Evolutionary conservation across 805 yeast species (phyloP), one percentile per base, ranked within the genome.

Genomic region (Candida qinlingensis): DNA sequence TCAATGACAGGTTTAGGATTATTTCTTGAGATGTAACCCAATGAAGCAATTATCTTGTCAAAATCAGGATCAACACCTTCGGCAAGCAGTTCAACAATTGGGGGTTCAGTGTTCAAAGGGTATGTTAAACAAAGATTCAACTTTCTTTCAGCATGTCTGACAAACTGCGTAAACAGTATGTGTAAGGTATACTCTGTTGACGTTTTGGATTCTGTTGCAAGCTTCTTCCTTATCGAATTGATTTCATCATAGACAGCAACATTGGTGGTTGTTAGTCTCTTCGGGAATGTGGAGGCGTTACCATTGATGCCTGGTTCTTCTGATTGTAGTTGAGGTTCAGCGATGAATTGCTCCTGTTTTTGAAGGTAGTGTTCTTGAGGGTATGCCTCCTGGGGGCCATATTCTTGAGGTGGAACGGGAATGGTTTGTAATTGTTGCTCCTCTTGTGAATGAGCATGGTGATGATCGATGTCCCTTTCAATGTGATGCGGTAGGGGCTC

Each of bases 1-100:
- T 94, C 99, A 34, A 95, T 90, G 1, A 94, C 97, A 0, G 97
- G 96, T 61, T 89, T 91, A 0, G 98, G 97, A 55, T 89, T 87
- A 28, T 84, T 75, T 48, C 89, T 76, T 1, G 99, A 95, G 37
- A 94, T 87, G 63, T 87, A 87, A 7, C 99, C 99, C 47, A 94
- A 69, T 0, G 97, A 86, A 12, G 81, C 80, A 25, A 95, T 79
- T 45, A 90, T 87, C 58, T 86, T 80, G 66, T 94, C 99, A 62
- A 94, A 92, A 25, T 77, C 79, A 0, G 86, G 83, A 60, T 94
- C 98, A 1, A 79, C 82, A 1, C 97, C 97, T 60, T 85, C 92
- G 0, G 91, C 86, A 12, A 95, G 67, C 12, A 89, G 67, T 37
- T 86, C 87, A 25, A 83, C 80, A 19, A 88, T 81, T 9, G 89